Evolutionary conservation across 108 stramenopile species (phyloP), one percentile per base, ranked within the genome.

Genomic region (Cyclotella choctawhatcheeana): DNA sequence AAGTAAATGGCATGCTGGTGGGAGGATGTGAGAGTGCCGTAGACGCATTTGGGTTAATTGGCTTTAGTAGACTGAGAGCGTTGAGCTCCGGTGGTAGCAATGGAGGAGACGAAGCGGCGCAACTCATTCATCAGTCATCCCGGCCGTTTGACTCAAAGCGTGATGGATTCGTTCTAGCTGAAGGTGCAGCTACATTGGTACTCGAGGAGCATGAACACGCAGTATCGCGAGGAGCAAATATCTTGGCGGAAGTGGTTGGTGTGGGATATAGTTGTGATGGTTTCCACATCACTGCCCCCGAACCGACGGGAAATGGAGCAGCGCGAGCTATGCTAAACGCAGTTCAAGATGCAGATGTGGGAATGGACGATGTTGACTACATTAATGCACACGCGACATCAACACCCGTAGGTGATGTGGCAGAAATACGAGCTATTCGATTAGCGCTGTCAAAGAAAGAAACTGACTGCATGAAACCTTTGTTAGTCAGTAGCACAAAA

Each of bases 351-450:
- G 77, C 81, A 16, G 87, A 35, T 37, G 12, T 43, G 7, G 24
- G 54, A 13, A 69, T 64, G 26, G 47, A 82, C 6, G 71, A 67
- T 29, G 80, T 99, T 17, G 96, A 80, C 35, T 97, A 97, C 64
- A 81, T 98, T 10, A 98, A 99, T 69, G 97, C 99, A 7, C 99
- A 98, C 72, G 97, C 97, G n/a, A 98, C 99, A 0, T 93, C 92
- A 2, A 99, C 99, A 2, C 97, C 99, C 0, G 73, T 91, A 43
- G 97, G 97, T 6, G 99, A 99, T 75, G 88, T 89, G 31, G 91
- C 93, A 18, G 98, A 99, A 74, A 80, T 82, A 14, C 44, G 71
- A 29, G 97, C 94, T 8, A 89, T 99, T 16, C 73, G 88, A 44
- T 55, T 66, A 29, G 81, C 89, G 30, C 65, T 96, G 18, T 67